phyloP scores from a whole-genome alignment of 176 grass and related monocot genomes.

The Calamus simplicifolius region DNA sequence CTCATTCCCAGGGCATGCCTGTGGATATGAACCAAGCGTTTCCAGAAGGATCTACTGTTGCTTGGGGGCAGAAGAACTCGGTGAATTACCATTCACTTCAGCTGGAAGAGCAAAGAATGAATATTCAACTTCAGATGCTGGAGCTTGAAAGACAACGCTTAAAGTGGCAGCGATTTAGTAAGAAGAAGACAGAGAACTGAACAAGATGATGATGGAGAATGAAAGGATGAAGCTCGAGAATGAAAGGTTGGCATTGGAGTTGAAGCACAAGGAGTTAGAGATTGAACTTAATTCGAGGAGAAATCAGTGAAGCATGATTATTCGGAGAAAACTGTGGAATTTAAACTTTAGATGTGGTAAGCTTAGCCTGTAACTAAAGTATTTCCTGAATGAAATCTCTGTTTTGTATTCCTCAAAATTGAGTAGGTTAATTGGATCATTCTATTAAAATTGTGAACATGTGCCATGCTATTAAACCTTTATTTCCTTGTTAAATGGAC shows the following conservation, averaged over 20 bases:
- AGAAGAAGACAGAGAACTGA: not conserved
- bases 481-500: too few relatives aligned
- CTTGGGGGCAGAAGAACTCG: conserved; percentile 24
- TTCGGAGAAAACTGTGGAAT: too few relatives aligned
- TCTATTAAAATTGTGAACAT: too few relatives aligned
- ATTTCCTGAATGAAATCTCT: too few relatives aligned
- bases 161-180: too few relatives aligned
- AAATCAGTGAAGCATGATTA: too few relatives aligned
- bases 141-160: not conserved
- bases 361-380: too few relatives aligned
- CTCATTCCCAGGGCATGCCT: conserved; percentile 11
- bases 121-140: not conserved
- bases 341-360: too few relatives aligned
- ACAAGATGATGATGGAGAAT: conserved; percentile 1
- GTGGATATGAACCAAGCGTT: conserved; percentile 60
- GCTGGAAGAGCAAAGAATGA: conserved; percentile 22
- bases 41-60: conserved; percentile 29
- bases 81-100: conserved; percentile 32
- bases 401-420: too few relatives aligned
- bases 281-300: not conserved
- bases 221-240: not conserved
- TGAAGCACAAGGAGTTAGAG: not conserved
- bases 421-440: too few relatives aligned
- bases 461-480: too few relatives aligned
- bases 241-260: conserved; percentile 1